Percentiles rank a stretch among this genome's conserved stretches.
These are phyloP conservation scores for Rheum nobile DNA, from an alignment of 148 eudicot species.

Conservation along the genomic window DNA sequence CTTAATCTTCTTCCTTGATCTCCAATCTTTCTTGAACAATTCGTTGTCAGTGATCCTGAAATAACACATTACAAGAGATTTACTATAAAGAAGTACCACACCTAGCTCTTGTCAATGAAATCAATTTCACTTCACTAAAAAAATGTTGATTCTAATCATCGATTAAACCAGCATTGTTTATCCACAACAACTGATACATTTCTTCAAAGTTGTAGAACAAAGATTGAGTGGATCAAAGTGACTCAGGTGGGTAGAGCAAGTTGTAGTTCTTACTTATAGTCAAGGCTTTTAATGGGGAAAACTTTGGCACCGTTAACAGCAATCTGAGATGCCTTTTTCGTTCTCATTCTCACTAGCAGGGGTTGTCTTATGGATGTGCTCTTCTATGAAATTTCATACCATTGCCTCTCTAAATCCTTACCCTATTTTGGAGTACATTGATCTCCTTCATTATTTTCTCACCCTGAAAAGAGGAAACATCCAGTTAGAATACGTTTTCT, in stretches of 20 bases:
- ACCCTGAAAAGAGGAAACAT: conserved; percentile 30
- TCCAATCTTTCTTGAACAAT: conserved; percentile 48
- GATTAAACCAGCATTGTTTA: not conserved
- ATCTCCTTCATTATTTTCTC: conserved; percentile 68
- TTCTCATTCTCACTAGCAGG: conserved; percentile 30
- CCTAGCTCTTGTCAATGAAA: too few relatives aligned
- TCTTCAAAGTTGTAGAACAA: too few relatives aligned
- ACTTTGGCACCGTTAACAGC: conserved; percentile 55
- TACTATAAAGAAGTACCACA: not conserved
- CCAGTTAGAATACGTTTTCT: not conserved
- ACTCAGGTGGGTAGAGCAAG: too few relatives aligned
- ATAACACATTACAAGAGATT: not conserved
- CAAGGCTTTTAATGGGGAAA: conserved; percentile 61
- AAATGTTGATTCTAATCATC: not conserved
- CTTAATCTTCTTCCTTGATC: conserved; percentile 36
- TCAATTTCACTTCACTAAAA: not conserved
- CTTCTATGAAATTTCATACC: conserved; percentile 32
- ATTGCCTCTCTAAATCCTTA: conserved; percentile 29
- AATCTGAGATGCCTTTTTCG: conserved; percentile 51
- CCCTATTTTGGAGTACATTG: conserved; percentile 63
- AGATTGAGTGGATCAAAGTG: too few relatives aligned
- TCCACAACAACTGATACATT: not conserved
- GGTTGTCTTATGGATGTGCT: conserved; percentile 31
- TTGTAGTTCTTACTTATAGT: conserved; percentile 44
- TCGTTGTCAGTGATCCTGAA: conserved; percentile 41